Evolutionary conservation across 164 flowering plant genomes (phyloP).

Genomic region (Platanus orientalis): DNA sequence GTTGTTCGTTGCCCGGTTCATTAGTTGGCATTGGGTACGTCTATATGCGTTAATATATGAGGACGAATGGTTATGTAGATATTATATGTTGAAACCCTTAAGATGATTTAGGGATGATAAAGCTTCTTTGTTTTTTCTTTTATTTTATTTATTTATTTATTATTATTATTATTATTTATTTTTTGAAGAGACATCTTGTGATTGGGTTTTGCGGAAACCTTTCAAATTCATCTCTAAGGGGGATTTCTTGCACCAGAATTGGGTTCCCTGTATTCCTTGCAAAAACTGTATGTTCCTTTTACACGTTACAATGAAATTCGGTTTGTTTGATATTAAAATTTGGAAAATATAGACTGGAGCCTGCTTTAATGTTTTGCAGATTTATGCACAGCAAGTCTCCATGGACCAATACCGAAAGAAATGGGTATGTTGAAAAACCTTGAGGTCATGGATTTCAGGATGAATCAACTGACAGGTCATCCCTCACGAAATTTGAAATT

Average conservation of each 20-base stretch:
- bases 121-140: too few relatives aligned
- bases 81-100: background rate
- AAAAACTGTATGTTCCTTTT: slow-evolving; percentile 56
- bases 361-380: slow-evolving; percentile 32
- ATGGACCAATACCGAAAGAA: slow-evolving; percentile 77
- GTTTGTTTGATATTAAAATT: background rate
- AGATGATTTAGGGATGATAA: too few relatives aligned
- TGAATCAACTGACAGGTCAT: slow-evolving; percentile 72
- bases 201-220: slow-evolving; percentile 58
- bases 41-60: background rate
- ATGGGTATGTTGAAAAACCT: slow-evolving; percentile 64
- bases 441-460: slow-evolving; percentile 74
- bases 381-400: slow-evolving; percentile 56
- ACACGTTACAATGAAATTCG: background rate
- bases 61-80: background rate
- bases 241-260: slow-evolving; percentile 82
- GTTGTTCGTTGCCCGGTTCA: too few relatives aligned
- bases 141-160: background rate
- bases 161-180: too few relatives aligned
- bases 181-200: too few relatives aligned
- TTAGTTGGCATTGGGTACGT: too few relatives aligned
- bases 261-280: slow-evolving; percentile 52
- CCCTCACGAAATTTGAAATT: slow-evolving; percentile 68
- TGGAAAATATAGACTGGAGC: background rate
- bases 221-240: slow-evolving; percentile 42